phyloP scores from a whole-genome alignment of 352 stramenopile genomes.

The Pythium plurisporium region DNA sequence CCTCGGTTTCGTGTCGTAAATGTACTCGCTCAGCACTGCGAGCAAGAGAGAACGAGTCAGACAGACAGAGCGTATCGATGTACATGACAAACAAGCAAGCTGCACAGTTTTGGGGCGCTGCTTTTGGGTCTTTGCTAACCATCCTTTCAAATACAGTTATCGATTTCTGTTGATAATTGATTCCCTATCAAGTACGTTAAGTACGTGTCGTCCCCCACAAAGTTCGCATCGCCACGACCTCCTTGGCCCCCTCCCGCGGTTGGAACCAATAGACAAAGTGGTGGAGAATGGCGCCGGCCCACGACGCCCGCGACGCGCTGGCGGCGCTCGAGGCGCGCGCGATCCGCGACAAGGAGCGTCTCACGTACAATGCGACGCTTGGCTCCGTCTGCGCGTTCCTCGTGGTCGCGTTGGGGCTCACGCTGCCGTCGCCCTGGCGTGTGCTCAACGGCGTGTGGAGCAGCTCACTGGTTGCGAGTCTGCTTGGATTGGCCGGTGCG shows the following conservation, averaged over 20 bases:
- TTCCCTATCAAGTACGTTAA: too few species aligned
- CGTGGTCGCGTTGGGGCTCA: slow-evolving; percentile 37
- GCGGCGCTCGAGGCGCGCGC: slow-evolving; percentile 55
- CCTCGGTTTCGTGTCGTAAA: slow-evolving; percentile 61
- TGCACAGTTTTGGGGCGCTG: too few species aligned
- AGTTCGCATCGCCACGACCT: not conserved
- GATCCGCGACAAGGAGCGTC: slow-evolving; percentile 54
- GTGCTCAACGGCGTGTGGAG: slow-evolving; percentile 78
- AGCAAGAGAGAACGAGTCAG: too few species aligned
- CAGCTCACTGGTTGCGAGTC: slow-evolving; percentile 33
- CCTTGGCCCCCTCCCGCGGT: not conserved
- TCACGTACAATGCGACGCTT: slow-evolving; percentile 60
- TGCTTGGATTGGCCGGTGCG: slow-evolving; percentile 50
- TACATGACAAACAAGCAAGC: too few species aligned
- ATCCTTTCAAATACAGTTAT: too few species aligned
- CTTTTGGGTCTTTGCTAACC: too few species aligned
- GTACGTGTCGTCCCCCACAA: not conserved
- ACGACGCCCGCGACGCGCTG: slow-evolving; percentile 29
- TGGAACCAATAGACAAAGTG: slow-evolving; percentile 8
- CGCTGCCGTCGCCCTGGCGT: slow-evolving; percentile 60
- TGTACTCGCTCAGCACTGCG: not conserved
- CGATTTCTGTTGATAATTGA: too few species aligned
- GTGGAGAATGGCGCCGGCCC: slow-evolving; percentile 12
- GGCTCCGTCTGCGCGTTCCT: slow-evolving; percentile 40
- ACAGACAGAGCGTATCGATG: too few species aligned